These are phyloP conservation scores for Pythium insidiosum DNA, from an alignment of 352 stramenopile species.

Conservation along the genomic window DNA sequence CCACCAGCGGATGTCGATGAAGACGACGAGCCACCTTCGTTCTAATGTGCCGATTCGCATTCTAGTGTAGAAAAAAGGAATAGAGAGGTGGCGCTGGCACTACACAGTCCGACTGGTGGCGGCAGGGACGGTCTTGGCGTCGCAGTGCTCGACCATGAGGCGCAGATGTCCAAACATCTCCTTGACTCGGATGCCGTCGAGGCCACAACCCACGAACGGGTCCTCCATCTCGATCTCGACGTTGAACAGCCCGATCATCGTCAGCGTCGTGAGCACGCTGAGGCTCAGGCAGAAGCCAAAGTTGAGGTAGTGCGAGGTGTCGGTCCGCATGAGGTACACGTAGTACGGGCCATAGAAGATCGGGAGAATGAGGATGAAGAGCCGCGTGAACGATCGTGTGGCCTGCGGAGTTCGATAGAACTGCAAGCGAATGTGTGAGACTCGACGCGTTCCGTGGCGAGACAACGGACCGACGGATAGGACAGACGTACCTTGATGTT, in stretches of 20 bases:
- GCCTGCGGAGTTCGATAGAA: slow-evolving; percentile 84
- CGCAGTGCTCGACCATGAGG: slow-evolving; percentile 40
- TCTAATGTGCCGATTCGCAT: too few relatives aligned
- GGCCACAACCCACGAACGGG: slow-evolving; percentile 54
- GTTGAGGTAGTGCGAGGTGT: slow-evolving; percentile 42
- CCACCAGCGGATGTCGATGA: slow-evolving; percentile 27
- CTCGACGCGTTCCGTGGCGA: background rate
- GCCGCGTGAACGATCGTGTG: slow-evolving; percentile 73
- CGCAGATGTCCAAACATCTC: slow-evolving; percentile 45
- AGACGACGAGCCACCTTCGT: slow-evolving; percentile 45
- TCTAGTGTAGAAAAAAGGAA: background rate
- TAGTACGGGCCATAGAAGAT: slow-evolving; percentile 86
- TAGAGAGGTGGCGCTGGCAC: background rate
- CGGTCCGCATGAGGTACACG: slow-evolving; percentile 60
- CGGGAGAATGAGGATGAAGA: slow-evolving; percentile 81
- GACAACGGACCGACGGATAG: background rate
- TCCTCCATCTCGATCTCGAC: slow-evolving; percentile 81
- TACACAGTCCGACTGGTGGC: background rate
- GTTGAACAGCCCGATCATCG: slow-evolving; percentile 87
- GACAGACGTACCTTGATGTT: slow-evolving; percentile 57
- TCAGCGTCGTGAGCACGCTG: slow-evolving; percentile 68
- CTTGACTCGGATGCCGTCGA: slow-evolving; percentile 59
- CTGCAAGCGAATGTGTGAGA: slow-evolving; percentile 10
- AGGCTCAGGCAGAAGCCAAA: slow-evolving; percentile 74
- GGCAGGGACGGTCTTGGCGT: slow-evolving; percentile 11